Evolutionary conservation across 2,329 filamentous ascomycete species (phyloP).

Genomic region (Trichoderma endophyticum): DNA sequence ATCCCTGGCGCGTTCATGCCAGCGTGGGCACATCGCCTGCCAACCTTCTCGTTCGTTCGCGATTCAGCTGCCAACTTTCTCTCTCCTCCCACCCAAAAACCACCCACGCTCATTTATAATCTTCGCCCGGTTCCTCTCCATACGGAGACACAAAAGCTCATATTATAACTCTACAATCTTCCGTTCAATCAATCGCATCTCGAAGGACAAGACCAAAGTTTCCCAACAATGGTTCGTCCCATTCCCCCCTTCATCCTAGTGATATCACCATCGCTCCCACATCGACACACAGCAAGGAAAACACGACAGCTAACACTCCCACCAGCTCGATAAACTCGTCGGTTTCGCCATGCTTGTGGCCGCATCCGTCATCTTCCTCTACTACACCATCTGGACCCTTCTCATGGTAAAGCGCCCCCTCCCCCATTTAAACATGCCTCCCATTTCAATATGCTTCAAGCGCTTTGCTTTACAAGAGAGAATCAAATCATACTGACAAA

Average conservation of each 20-base stretch:
- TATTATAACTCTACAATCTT: rapidly evolving
- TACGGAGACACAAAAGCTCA: neutral
- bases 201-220: neutral
- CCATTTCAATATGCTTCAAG: no score
- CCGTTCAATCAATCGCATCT: neutral
- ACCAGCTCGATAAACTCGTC: slow-evolving; percentile 82
- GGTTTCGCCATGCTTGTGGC: slow-evolving; percentile 67
- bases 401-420: slow-evolving; percentile 69
- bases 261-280: neutral
- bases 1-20: slow-evolving; percentile 16
- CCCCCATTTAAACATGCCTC: neutral
- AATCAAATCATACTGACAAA: neutral
- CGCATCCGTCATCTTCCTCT: slow-evolving; percentile 63
- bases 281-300: neutral
- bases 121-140: neutral
- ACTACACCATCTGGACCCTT: slow-evolving; percentile 97
- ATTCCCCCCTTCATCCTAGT: neutral
- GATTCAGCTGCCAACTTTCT: neutral
- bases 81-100: neutral
- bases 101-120: slow-evolving; percentile 16
- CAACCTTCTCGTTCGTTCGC: slow-evolving; percentile 4
- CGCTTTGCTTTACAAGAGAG: neutral
- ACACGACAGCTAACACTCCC: neutral
- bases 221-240: slow-evolving; percentile 32
- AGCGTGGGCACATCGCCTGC: slow-evolving; percentile 18